A percentile compares a stretch with the other conserved stretches of the same genome.
Conservation (phyloP, 257 asterid genomes). For the Fraxinus americana region DNA sequence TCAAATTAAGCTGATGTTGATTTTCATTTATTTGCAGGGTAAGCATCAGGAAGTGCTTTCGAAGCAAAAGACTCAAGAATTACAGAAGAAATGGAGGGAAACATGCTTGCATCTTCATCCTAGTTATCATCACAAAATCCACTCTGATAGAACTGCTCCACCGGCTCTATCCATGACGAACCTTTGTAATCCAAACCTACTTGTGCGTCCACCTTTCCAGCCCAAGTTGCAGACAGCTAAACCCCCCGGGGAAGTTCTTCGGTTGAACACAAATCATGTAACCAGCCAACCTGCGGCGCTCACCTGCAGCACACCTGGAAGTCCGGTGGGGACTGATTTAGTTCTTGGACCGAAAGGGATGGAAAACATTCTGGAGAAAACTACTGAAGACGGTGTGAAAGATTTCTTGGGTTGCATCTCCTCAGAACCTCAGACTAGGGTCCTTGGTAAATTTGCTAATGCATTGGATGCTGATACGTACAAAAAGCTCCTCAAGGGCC, state of each 20-base stretch:
- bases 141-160: slow-evolving; percentile 37
- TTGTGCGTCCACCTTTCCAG: slow-evolving; percentile 52
- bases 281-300: slow-evolving; percentile 28
- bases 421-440: slow-evolving; percentile 55
- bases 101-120: slow-evolving; percentile 77
- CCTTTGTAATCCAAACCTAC: slow-evolving; percentile 52
- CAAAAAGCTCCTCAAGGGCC: slow-evolving; percentile 80
- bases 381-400: slow-evolving; percentile 44
- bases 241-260: slow-evolving; percentile 59
- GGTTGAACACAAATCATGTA: slow-evolving; percentile 46
- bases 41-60: slow-evolving; percentile 53
- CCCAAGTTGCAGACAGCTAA: slow-evolving; percentile 46
- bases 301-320: slow-evolving; percentile 46
- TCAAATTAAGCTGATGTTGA: slow-evolving; percentile 16
- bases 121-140: slow-evolving; percentile 47
- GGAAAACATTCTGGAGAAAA: slow-evolving; percentile 37
- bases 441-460: slow-evolving; percentile 56
- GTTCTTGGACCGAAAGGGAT: slow-evolving; percentile 62
- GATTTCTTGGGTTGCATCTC: slow-evolving; percentile 73
- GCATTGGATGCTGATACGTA: slow-evolving; percentile 68
- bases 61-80: slow-evolving; percentile 60
- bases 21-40: slow-evolving; percentile 36
- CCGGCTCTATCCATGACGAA: slow-evolving; percentile 45
- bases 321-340: slow-evolving; percentile 87
- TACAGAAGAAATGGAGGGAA: slow-evolving; percentile 81